phyloP scores from a whole-genome alignment of 805 yeast genomes.

The Scheffersomyces stipitis region DNA sequence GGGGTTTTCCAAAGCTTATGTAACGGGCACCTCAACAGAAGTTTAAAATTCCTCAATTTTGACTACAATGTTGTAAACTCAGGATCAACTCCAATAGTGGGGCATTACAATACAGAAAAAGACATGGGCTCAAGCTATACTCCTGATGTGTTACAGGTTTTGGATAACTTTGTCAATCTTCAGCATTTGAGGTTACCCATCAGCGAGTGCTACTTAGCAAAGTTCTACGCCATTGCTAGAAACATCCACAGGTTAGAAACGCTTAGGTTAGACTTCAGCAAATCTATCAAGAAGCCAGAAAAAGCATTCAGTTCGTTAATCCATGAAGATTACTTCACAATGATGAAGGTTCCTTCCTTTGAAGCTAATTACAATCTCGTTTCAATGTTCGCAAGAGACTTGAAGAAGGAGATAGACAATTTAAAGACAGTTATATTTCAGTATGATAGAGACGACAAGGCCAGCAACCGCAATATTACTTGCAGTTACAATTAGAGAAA shows the following conservation, averaged over 20 bases:
- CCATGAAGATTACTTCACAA: not conserved
- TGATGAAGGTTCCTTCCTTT: no score
- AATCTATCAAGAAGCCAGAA: not conserved
- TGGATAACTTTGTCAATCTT: not conserved
- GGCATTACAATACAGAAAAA: not conserved
- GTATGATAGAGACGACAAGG: no score
- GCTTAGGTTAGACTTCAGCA: not conserved
- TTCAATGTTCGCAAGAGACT: no score
- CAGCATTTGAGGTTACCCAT: not conserved
- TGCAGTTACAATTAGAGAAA: no score
- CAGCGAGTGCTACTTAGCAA: not conserved
- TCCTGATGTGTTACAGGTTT: not conserved
- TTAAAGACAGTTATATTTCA: no score
- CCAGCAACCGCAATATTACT: no score
- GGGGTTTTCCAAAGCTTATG: slow-evolving; percentile 1
- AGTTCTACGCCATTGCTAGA: not conserved
- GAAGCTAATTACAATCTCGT: no score
- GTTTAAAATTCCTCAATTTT: slow-evolving; percentile 1
- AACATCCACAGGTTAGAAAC: not conserved
- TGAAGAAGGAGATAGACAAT: no score
- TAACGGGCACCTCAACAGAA: not conserved
- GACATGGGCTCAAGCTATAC: not conserved
- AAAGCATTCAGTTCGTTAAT: not conserved
- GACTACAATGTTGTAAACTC: slow-evolving; percentile 1
- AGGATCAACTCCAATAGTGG: not conserved